Evolutionary conservation across 1,284 basidiomycete genomes (phyloP).

Genomic region (Meira miltonrushii): DNA sequence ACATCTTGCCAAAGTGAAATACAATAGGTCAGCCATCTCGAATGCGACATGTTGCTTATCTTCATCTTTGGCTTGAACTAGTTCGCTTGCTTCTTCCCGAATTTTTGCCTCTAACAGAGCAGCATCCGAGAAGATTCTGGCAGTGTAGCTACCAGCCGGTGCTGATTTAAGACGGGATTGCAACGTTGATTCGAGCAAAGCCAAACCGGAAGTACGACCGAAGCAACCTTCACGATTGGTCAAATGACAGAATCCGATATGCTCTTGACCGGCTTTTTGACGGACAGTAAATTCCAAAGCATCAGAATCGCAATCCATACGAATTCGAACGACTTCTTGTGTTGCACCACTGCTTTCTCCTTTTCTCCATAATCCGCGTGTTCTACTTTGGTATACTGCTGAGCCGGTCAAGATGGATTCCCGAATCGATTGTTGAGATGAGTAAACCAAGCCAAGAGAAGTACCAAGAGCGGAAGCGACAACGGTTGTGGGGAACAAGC

Average conservation of each 20-base stretch:
- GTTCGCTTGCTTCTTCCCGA: constrained; percentile 95
- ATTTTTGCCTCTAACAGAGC: constrained; percentile 84
- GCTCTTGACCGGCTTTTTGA: constrained; percentile 64
- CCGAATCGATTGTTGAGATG: constrained; percentile 78
- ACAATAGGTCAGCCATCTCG: constrained; percentile 90
- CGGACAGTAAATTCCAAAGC: constrained; percentile 84
- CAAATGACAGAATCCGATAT: constrained; percentile 78
- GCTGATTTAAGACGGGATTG: constrained; percentile 68
- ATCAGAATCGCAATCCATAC: constrained; percentile 88
- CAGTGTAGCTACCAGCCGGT: constrained; percentile 88
- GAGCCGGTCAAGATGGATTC: constrained; percentile 82
- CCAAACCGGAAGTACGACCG: constrained; percentile 66
- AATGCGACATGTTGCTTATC: constrained; percentile 75
- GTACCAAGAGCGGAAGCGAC: constrained; percentile 59
- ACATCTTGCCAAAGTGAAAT: constrained; percentile 87
- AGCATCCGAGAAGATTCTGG: constrained; percentile 76
- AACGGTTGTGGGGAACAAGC: constrained; percentile 86
- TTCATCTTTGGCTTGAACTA: constrained; percentile 74
- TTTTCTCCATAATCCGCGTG: constrained; percentile 90
- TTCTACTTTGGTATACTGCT: constrained; percentile 90
- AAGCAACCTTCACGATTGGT: constrained; percentile 68
- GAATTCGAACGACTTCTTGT: constrained; percentile 77
- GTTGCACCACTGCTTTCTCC: constrained; percentile 92
- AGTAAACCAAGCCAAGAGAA: constrained; percentile 89
- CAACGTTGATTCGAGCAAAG: constrained; percentile 77